These are phyloP conservation scores for Colletotrichum lini DNA, from an alignment of 2,329 filamentous ascomycete genomes.

Conservation along the genomic window DNA sequence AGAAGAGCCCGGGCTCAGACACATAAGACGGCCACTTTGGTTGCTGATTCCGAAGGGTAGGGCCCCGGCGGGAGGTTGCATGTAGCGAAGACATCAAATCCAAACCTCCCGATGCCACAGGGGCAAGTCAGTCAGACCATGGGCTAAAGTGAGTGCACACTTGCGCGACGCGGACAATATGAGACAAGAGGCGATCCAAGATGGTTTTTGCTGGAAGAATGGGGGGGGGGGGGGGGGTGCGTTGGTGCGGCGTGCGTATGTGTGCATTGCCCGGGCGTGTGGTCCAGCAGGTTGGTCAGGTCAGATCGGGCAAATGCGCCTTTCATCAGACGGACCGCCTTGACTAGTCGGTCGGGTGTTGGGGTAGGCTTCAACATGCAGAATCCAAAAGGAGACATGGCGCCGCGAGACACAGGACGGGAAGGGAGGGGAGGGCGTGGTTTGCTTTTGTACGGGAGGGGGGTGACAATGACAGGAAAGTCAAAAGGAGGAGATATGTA, in stretches of 20 bases:
- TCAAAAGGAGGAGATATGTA: not conserved
- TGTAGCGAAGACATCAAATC: not conserved
- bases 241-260: slow-evolving; percentile 11
- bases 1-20: not conserved
- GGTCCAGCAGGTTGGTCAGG: not conserved
- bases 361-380: not conserved
- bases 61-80: not conserved
- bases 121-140: slow-evolving; percentile 27
- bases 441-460: not conserved
- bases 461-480: slow-evolving; percentile 16
- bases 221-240: slow-evolving; percentile 17
- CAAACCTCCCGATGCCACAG: slow-evolving; percentile 5
- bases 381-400: slow-evolving; percentile 23
- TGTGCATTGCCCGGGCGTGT: not conserved
- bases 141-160: slow-evolving; percentile 12
- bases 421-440: slow-evolving; percentile 4
- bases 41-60: not conserved
- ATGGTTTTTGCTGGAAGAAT: slow-evolving; percentile 6
- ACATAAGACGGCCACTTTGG: not conserved
- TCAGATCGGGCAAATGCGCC: slow-evolving; percentile 28
- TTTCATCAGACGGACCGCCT: slow-evolving; percentile 31
- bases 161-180: slow-evolving; percentile 23
- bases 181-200: slow-evolving; percentile 26
- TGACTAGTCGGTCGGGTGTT: not conserved
- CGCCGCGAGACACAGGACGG: not conserved